These are phyloP conservation scores for Rehmannia glutinosa DNA, from an alignment of 257 asterid species.

Conservation along the genomic window DNA sequence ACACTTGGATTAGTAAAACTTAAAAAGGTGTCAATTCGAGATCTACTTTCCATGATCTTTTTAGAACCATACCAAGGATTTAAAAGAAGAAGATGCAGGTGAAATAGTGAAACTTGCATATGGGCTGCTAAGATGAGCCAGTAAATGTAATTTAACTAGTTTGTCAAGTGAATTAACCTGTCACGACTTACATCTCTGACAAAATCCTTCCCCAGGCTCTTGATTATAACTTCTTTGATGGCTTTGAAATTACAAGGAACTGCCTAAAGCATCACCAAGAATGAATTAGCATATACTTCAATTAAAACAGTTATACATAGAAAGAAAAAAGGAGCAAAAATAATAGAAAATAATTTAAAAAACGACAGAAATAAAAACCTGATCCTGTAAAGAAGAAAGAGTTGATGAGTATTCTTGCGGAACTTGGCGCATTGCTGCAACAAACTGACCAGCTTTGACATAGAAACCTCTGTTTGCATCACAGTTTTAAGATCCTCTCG, in stretches of 20 bases:
- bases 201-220: conserved; percentile 64
- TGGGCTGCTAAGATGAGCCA: neutral
- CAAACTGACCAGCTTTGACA: conserved; percentile 95
- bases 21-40: neutral
- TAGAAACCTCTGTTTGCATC: conserved; percentile 87
- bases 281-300: conserved; percentile 17
- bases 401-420: conserved; percentile 86
- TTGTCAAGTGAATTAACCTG: conserved; percentile 7
- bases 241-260: conserved; percentile 71
- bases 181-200: conserved; percentile 63
- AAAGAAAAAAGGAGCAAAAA: too few species aligned
- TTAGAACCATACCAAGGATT: too few species aligned
- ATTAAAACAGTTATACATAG: too few species aligned
- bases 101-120: neutral
- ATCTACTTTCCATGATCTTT: neutral
- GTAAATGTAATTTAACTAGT: neutral
- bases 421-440: conserved; percentile 75
- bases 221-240: conserved; percentile 54
- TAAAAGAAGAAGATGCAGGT: neutral
- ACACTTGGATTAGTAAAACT: neutral
- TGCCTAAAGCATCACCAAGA: conserved; percentile 49
- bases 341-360: neutral
- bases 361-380: conserved; percentile 37
- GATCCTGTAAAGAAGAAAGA: conserved; percentile 85
- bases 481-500: conserved; percentile 55